A percentile compares a stretch with the other conserved stretches of the same genome.
Conservation (phyloP, 805 yeast genomes). For the Yarrowia keelungensis region DNA sequence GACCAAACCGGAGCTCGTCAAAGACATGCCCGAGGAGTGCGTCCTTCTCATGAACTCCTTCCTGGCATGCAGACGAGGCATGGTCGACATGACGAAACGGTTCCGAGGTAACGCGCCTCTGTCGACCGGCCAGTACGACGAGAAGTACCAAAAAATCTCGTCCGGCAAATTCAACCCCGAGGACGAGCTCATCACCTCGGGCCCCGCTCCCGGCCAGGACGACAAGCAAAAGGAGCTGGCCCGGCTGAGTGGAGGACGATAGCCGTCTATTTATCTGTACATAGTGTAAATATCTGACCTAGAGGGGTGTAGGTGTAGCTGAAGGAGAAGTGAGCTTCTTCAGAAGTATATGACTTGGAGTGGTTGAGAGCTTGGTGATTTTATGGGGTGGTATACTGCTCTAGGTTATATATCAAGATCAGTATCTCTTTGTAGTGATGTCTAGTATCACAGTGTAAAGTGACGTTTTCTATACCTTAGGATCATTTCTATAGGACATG, state of each 20-base stretch:
- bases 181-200: slow-evolving; percentile 59
- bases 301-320: no score
- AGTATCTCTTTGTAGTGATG: no score
- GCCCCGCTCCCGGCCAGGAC: slow-evolving; percentile 26
- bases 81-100: slow-evolving; percentile 86
- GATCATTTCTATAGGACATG: no score
- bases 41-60: slow-evolving; percentile 83
- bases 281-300: slow-evolving; percentile 31
- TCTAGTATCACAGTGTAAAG: no score
- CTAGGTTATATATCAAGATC: no score
- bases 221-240: slow-evolving; percentile 28
- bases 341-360: no score
- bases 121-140: slow-evolving; percentile 92
- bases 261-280: slow-evolving; percentile 36
- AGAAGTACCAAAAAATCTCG: slow-evolving; percentile 78
- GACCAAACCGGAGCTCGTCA: slow-evolving; percentile 75
- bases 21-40: slow-evolving; percentile 86
- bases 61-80: slow-evolving; percentile 87
- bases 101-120: slow-evolving; percentile 93
- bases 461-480: no score
- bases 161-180: slow-evolving; percentile 81
- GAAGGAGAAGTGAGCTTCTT: no score
- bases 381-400: no score
- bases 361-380: no score
- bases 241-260: slow-evolving; percentile 27